These are phyloP conservation scores for Umbelopsis isabellina DNA, from an alignment of 192 early-diverging fungal genomes.

Conservation along the genomic window DNA sequence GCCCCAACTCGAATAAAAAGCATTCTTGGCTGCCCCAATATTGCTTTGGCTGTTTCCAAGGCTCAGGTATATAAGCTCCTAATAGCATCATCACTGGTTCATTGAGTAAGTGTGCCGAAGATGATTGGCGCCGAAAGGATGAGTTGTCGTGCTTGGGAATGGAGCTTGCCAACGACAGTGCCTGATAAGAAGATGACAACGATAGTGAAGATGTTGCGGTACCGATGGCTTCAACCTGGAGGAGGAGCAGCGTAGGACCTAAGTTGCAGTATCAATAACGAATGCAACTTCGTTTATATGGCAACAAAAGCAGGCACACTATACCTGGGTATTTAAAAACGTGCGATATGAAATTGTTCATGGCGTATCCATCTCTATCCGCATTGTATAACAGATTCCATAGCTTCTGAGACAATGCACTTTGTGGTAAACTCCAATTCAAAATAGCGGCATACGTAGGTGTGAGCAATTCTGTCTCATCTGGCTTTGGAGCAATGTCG, in stretches of 20 bases:
- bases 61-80: conserved; percentile 53
- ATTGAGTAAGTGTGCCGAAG: conserved; percentile 20
- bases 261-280: background rate
- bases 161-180: conserved; percentile 16
- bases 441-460: conserved; percentile 41
- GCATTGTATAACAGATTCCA: conserved; percentile 51
- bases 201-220: background rate
- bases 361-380: conserved; percentile 56
- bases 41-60: conserved; percentile 53
- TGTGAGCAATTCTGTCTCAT: conserved; percentile 40
- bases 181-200: conserved; percentile 13
- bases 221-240: conserved; percentile 37
- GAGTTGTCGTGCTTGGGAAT: conserved; percentile 31
- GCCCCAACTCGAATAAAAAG: conserved; percentile 52
- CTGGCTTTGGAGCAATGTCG: conserved; percentile 17
- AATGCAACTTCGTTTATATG: background rate
- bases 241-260: conserved; percentile 49
- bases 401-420: conserved; percentile 25
- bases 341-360: conserved; percentile 56
- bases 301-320: no score
- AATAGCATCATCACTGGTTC: conserved; percentile 35
- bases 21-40: conserved; percentile 53
- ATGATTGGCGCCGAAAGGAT: conserved; percentile 10
- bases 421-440: conserved; percentile 49
- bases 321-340: conserved; percentile 59